Percentiles rank a stretch among this genome's conserved stretches.
Conservation (phyloP, 169 alveolate species). For the Miamiensis avidus region DNA sequence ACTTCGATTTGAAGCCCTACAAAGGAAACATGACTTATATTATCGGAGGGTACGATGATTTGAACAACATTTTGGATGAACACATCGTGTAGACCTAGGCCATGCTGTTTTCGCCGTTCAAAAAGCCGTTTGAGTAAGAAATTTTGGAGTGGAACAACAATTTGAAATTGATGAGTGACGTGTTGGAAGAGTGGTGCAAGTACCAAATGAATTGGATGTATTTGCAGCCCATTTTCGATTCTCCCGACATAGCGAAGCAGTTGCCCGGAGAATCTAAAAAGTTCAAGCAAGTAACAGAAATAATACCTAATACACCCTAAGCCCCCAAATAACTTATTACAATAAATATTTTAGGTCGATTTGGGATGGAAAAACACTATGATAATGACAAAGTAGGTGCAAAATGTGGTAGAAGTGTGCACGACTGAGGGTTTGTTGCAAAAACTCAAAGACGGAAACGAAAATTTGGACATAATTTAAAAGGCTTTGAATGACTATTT, state of each 20-base stretch:
- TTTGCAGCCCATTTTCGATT: conserved; percentile 92
- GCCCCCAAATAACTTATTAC: conserved; percentile 71
- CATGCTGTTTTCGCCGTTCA: conserved; percentile 92
- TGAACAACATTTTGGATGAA: conserved; percentile 66
- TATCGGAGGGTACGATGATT: conserved; percentile 85
- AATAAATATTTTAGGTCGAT: conserved; percentile 47
- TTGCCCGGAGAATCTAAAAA: conserved; percentile 89
- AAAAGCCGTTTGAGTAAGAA: conserved; percentile 93
- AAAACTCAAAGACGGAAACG: conserved; percentile 86
- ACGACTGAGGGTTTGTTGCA: conserved; percentile 89
- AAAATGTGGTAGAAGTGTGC: conserved; percentile 80
- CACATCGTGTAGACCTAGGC: conserved; percentile 78
- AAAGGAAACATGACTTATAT: conserved; percentile 83
- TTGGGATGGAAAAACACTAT: conserved; percentile 79
- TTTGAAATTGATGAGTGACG: conserved; percentile 86
- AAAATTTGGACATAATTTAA: conserved; percentile 89
- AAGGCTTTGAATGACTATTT: conserved; percentile 90
- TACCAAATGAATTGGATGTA: conserved; percentile 93
- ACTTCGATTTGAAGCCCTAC: conserved; percentile 79
- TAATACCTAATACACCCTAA: conserved; percentile 87
- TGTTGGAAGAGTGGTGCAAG: conserved; percentile 91
- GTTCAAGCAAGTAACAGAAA: conserved; percentile 91
- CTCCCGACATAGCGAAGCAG: conserved; percentile 90
- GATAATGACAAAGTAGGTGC: conserved; percentile 55
- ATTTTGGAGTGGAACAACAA: conserved; percentile 91